These are phyloP conservation scores for Blastobotrys buckinghamii DNA, from an alignment of 1,139 yeast genomes.

Conservation along the genomic window DNA sequence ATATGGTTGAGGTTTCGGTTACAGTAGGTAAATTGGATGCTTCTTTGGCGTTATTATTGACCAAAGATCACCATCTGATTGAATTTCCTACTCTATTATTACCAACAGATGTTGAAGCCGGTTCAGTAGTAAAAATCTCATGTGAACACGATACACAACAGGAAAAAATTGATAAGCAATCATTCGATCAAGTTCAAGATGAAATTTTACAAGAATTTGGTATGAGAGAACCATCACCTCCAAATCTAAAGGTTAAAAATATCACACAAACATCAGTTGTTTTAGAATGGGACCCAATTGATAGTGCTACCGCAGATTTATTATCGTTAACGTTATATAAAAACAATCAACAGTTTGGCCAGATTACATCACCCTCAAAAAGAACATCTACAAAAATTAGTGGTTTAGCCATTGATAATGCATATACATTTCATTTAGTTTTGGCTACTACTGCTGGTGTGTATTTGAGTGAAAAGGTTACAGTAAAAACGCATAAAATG, in stretches of 20 bases:
- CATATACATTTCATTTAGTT: constrained; percentile 72
- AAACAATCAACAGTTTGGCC: constrained; percentile 73
- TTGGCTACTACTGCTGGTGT: constrained; percentile 88
- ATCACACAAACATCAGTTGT: constrained; percentile 94
- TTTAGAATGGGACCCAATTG: constrained; percentile 85
- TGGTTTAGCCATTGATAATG: constrained; percentile 83
- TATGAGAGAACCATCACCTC: constrained; percentile 61
- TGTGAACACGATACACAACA: constrained; percentile 76
- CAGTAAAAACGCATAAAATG: constrained; percentile 88
- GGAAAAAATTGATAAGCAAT: constrained; percentile 54
- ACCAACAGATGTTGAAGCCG: constrained; percentile 89
- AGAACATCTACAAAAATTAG: constrained; percentile 83
- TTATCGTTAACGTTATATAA: constrained; percentile 74
- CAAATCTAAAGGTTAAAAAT: constrained; percentile 65
- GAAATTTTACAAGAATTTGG: constrained; percentile 73
- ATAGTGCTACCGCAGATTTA: constrained; percentile 76
- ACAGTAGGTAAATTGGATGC: constrained; percentile 97
- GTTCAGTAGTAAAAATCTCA: constrained; percentile 82
- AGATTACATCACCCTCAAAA: constrained; percentile 77
- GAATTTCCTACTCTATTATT: constrained; percentile 91
- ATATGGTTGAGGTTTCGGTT: constrained; percentile 85
- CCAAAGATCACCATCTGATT: constrained; percentile 89
- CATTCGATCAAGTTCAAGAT: constrained; percentile 63
- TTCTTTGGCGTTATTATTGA: constrained; percentile 80
- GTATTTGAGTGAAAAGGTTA: constrained; percentile 60